These are phyloP conservation scores for Aspergillus ustus DNA, from an alignment of 2,329 filamentous ascomycete genomes.

Conservation along the genomic window DNA sequence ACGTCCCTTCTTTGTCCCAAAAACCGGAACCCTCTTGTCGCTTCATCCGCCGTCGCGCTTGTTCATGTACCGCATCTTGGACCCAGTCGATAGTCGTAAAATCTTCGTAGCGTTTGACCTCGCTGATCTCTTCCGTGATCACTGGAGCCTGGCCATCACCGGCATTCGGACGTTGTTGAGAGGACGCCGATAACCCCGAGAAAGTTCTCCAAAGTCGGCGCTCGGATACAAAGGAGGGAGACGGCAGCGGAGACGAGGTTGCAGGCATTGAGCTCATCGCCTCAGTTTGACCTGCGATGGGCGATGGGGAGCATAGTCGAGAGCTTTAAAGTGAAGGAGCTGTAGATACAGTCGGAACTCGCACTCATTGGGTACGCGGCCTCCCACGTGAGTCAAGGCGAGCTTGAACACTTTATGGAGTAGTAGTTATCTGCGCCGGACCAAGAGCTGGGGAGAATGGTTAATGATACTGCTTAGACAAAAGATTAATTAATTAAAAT, in stretches of 20 bases:
- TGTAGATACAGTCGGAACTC: constrained; percentile 12
- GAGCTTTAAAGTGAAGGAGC: constrained; percentile 2
- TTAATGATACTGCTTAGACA: neutral
- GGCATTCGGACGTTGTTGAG: constrained; percentile 58
- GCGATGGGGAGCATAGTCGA: constrained; percentile 33
- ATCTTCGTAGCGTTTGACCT: constrained; percentile 98
- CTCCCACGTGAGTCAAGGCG: constrained; percentile 25
- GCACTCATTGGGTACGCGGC: constrained; percentile 19
- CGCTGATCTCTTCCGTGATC: constrained; percentile 91
- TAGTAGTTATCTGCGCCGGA: constrained; percentile 1
- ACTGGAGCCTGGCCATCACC: constrained; percentile 65
- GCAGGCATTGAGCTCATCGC: constrained; percentile 48
- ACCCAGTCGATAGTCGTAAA: constrained; percentile 98
- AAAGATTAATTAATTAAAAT: neutral
- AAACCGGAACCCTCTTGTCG: constrained; percentile 73
- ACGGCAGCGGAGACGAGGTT: constrained; percentile 36
- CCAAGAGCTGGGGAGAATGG: neutral
- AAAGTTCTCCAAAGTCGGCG: constrained; percentile 44
- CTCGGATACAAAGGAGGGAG: constrained; percentile 37
- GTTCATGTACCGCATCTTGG: constrained; percentile 91
- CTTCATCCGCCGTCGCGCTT: constrained; percentile 76
- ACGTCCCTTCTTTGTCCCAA: constrained; percentile 69
- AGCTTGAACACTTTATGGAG: neutral
- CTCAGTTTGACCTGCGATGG: constrained; percentile 33
- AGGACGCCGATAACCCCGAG: constrained; percentile 60